A percentile compares a stretch with the other conserved stretches of the same genome.
Conservation (phyloP, 2,329 filamentous ascomycete species). For the Stagonosporopsis rhizophila region DNA sequence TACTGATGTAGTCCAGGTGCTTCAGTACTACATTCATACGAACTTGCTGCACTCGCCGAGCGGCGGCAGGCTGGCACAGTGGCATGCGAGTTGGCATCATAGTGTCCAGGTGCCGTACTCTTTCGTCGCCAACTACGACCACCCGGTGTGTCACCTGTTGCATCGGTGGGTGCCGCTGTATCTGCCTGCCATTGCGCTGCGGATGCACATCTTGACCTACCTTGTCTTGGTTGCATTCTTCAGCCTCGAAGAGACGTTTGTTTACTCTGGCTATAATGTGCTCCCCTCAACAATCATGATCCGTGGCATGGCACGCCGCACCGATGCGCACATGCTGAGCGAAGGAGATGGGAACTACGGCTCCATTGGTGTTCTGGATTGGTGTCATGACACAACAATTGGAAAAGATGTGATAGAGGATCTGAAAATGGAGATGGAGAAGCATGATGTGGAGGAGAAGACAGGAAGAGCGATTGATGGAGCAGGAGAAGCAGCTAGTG, state of each 20-base stretch:
- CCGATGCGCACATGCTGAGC: conserved; percentile 65
- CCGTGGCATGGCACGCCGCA: conserved; percentile 63
- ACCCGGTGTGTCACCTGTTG: conserved; percentile 70
- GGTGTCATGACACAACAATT: conserved; percentile 47
- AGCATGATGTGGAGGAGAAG: conserved; percentile 59
- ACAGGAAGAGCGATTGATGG: conserved; percentile 47
- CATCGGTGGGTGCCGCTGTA: conserved; percentile 70
- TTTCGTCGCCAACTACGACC: conserved; percentile 70
- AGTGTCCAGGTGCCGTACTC: conserved; percentile 64
- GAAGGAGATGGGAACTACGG: conserved; percentile 67
- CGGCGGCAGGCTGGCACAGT: conserved; percentile 37
- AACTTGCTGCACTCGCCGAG: conserved; percentile 67
- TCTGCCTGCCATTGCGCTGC: conserved; percentile 68
- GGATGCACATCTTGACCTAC: conserved; percentile 76
- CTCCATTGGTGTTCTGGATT: conserved; percentile 64
- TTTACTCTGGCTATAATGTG: conserved; percentile 71
- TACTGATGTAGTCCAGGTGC: conserved; percentile 50
- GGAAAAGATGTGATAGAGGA: conserved; percentile 66
- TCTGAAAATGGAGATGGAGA: conserved; percentile 62
- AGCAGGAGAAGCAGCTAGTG: conserved; percentile 41
- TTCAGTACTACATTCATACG: conserved; percentile 79
- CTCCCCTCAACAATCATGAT: conserved; percentile 66
- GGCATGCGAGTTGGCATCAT: conserved; percentile 66
- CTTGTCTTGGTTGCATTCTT: conserved; percentile 68
- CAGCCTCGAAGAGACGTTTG: conserved; percentile 71